Conservation (phyloP, 345 rosid species). For the Diplotaxis tenuifolia region DNA sequence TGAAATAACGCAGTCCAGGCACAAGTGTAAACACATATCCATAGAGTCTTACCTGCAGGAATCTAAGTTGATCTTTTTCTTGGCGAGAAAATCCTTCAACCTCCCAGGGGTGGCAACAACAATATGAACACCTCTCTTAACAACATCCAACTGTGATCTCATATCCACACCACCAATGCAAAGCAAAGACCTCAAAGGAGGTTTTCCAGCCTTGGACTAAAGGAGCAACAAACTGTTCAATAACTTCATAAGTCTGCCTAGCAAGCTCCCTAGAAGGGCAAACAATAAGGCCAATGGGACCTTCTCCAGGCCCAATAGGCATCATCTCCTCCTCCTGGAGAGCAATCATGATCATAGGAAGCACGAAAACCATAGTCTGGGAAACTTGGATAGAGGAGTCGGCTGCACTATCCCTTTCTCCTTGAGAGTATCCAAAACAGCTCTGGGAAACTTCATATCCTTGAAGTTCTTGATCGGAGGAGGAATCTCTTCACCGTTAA, state of each 20-base stretch:
- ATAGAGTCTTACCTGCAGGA: constrained; percentile 63
- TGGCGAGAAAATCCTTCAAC: constrained; percentile 91
- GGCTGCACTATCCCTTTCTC: constrained; percentile 92
- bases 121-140: constrained; percentile 82
- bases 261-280: constrained; percentile 95
- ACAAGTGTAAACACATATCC: neutral
- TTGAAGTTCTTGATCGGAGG: constrained; percentile 77
- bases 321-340: constrained; percentile 90
- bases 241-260: constrained; percentile 84
- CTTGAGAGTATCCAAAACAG: constrained; percentile 60
- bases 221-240: constrained; percentile 69
- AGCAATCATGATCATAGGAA: constrained; percentile 87
- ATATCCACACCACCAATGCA: constrained; percentile 94
- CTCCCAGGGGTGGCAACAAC: constrained; percentile 97
- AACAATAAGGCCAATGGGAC: constrained; percentile 74
- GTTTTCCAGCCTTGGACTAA: constrained; percentile 63
- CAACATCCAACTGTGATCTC: constrained; percentile 84
- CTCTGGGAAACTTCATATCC: constrained; percentile 77
- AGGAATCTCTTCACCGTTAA: constrained; percentile 83
- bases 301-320: constrained; percentile 83
- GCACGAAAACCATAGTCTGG: constrained; percentile 87
- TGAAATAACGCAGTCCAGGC: no score
- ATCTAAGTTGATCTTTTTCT: constrained; percentile 88
- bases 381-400: constrained; percentile 89
- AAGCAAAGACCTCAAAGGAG: constrained; percentile 69